These are phyloP conservation scores for Tripterygium wilfordii DNA, from an alignment of 177 flowering plant species.

Conservation along the genomic window DNA sequence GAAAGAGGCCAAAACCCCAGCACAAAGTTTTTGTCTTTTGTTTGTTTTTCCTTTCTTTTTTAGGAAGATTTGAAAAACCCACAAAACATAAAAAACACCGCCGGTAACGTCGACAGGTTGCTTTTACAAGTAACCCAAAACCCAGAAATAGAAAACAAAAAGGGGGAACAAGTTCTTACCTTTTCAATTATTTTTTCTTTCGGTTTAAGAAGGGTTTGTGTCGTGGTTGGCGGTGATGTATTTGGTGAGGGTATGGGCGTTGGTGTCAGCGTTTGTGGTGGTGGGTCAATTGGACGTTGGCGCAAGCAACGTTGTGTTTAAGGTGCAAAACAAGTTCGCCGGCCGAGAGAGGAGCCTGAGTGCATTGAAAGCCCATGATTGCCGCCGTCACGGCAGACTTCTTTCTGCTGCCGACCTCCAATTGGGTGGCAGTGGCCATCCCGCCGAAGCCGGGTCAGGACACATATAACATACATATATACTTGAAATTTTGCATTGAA, in stretches of 20 bases:
- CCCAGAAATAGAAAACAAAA: too few relatives aligned
- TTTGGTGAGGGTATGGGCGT: conserved; percentile 1
- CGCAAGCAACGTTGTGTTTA: conserved; percentile 28
- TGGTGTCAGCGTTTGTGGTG: conserved; percentile 1
- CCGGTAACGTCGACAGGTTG: too few relatives aligned
- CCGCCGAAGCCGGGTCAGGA: conserved; percentile 50
- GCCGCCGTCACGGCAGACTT: conserved; percentile 40
- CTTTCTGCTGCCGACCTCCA: conserved; percentile 39
- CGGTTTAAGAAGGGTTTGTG: too few relatives aligned
- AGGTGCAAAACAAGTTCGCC: conserved; percentile 37
- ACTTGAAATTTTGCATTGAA: too few relatives aligned
- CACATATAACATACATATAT: background rate
- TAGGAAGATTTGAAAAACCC: too few relatives aligned
- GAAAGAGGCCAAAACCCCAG: too few relatives aligned
- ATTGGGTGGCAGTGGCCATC: conserved; percentile 53
- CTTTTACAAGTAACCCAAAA: too few relatives aligned
- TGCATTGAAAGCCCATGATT: conserved; percentile 38
- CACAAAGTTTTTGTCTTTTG: too few relatives aligned
- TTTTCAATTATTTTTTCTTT: too few relatives aligned
- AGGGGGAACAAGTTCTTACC: too few relatives aligned
- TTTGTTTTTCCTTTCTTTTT: too few relatives aligned
- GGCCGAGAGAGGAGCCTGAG: conserved; percentile 22
- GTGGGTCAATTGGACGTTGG: background rate
- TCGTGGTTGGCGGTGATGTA: conserved; percentile 6
- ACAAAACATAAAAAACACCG: too few relatives aligned